Percentiles rank a stretch among this genome's conserved stretches.
Evolutionary conservation across 352 stramenopile species (phyloP).

Genomic region (Saprolegnia parasitica): DNA sequence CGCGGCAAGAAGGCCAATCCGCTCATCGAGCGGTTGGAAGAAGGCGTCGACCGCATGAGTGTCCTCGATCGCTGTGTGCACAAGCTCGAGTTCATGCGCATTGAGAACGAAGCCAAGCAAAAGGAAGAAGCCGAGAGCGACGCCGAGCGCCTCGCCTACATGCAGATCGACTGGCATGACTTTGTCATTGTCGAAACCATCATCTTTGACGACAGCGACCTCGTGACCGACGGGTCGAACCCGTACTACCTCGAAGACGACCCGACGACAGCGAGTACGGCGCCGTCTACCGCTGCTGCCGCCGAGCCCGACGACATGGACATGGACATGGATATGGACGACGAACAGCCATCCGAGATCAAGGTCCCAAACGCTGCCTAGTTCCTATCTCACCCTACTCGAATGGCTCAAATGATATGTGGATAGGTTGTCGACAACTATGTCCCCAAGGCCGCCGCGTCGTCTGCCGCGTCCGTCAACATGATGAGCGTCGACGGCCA

Average conservation of each 20-base stretch:
- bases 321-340: constrained; percentile 88
- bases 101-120: constrained; percentile 67
- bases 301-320: constrained; percentile 78
- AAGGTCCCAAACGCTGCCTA: too few relatives aligned
- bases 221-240: constrained; percentile 33
- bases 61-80: constrained; percentile 83
- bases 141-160: constrained; percentile 60
- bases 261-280: constrained; percentile 30
- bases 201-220: constrained; percentile 90
- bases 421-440: constrained; percentile 71
- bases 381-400: too few relatives aligned
- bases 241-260: constrained; percentile 28
- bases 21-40: constrained; percentile 41
- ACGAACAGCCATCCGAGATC: constrained; percentile 61
- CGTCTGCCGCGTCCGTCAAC: constrained; percentile 32
- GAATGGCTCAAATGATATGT: constrained; percentile 33
- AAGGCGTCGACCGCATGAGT: constrained; percentile 77
- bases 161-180: constrained; percentile 98
- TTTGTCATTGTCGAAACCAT: constrained; percentile 99
- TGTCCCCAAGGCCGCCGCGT: constrained; percentile 48
- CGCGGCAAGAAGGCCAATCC: constrained; percentile 49
- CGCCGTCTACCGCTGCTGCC: constrained; percentile 30
- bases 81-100: constrained; percentile 72
- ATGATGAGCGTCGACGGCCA: constrained; percentile 85
- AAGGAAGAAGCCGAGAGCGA: constrained; percentile 68